Percentiles rank a stretch among this genome's conserved stretches.
Evolutionary conservation across 1,139 yeast genomes (phyloP).

Genomic region (Hanseniaspora uvarum): DNA sequence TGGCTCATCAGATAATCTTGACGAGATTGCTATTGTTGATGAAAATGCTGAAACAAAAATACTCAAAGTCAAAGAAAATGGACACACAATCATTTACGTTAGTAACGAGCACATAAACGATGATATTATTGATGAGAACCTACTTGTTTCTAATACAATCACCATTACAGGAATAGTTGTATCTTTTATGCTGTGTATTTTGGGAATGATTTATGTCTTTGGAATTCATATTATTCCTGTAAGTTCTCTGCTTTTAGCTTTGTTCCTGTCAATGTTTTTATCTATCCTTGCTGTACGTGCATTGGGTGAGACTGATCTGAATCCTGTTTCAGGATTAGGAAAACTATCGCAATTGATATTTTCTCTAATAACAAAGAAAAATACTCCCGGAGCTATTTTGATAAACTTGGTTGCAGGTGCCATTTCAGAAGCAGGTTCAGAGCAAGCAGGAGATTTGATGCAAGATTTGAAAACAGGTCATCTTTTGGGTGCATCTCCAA

Average conservation of each 20-base stretch:
- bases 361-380: slow-evolving; percentile 67
- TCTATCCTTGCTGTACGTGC: slow-evolving; percentile 87
- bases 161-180: slow-evolving; percentile 54
- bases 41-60: background rate
- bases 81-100: slow-evolving; percentile 18
- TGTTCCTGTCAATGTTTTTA: slow-evolving; percentile 62
- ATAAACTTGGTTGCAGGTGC: slow-evolving; percentile 91
- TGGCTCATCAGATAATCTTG: slow-evolving; percentile 7
- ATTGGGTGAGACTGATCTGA: slow-evolving; percentile 88
- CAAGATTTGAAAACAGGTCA: slow-evolving; percentile 95
- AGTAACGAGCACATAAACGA: slow-evolving; percentile 32
- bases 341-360: slow-evolving; percentile 81
- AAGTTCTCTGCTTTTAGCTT: slow-evolving; percentile 58
- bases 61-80: slow-evolving; percentile 15
- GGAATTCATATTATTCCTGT: slow-evolving; percentile 56
- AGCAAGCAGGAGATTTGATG: slow-evolving; percentile 96
- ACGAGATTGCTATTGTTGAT: slow-evolving; percentile 11
- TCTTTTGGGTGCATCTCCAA: slow-evolving; percentile 81
- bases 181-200: slow-evolving; percentile 58
- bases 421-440: slow-evolving; percentile 97
- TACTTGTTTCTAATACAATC: slow-evolving; percentile 40
- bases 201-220: slow-evolving; percentile 56
- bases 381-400: slow-evolving; percentile 69
- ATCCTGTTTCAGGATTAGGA: slow-evolving; percentile 95
- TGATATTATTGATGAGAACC: slow-evolving; percentile 35